Evolutionary conservation across 2,329 filamentous ascomycete genomes (phyloP), one percentile per base, ranked within the genome.

Genomic region (Penicillium brevicompactum): DNA sequence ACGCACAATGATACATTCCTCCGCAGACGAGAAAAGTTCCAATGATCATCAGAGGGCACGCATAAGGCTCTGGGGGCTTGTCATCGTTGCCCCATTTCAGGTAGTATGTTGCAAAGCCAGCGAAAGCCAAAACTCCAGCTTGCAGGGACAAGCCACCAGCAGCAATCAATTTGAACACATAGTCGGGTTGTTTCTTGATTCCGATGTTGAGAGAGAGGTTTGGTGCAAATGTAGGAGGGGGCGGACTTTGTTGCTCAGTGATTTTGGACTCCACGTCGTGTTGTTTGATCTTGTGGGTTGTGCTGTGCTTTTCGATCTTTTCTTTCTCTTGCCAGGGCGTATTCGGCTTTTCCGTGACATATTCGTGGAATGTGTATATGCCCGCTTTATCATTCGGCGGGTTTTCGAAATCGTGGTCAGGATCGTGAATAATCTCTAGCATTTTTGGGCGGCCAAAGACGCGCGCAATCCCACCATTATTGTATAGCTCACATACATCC

Each of bases 401-500:
- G 24, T 34, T 46, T 14, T 18, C 30, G 41, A 51, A 51, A 46
- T 51, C 21, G 37, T 46, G n/a, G 13, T 40, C 18, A 4, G 50
- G 55, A 73, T 61, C n/a, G 75, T 73, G 55, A 13, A 60, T 30
- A 32, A 60, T 22, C 43, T 60, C 58, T 2, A 60, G 43, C 14
- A 60, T 56, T 32, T 56, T 60, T 13, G 58, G 56, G 11, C 49
- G 56, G 1, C 53, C 58, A 24, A 61, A 55, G 14, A 61, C 58
- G 6, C 58, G 52, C 13, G 56, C 49, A 9, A 78, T 58, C 0
- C 62, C 57, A 1, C 62, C 46, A 13, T 68, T 72, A 9, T 74
- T 74, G 54, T 66, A 76, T 1, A 77, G 59, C 56, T 78, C 74
- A 34, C 72, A 76, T 0, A 72, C 71, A 22, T 76, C 72, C 0